Conservation (phyloP, 208 protist genomes). For the Leishmania aethiopica region DNA sequence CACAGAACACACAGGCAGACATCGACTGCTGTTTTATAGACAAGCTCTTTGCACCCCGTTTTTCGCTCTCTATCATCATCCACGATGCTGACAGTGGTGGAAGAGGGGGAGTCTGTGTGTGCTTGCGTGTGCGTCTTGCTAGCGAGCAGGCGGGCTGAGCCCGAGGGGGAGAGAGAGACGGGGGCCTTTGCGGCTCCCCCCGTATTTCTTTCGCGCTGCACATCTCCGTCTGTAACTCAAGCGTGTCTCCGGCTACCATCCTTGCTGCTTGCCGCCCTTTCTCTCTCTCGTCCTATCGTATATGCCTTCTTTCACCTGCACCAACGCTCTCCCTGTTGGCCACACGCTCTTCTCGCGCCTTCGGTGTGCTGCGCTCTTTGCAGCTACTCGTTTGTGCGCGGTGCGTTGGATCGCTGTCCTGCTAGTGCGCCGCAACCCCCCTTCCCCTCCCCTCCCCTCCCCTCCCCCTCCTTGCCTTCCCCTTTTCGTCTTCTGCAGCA, state of each 20-base stretch:
- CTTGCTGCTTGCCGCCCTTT: neutral
- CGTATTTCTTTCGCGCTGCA: neutral
- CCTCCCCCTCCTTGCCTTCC: neutral
- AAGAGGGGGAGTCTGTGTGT: neutral
- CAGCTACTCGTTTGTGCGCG: neutral
- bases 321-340: neutral
- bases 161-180: neutral
- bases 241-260: neutral
- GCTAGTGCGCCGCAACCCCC: neutral
- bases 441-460: no score
- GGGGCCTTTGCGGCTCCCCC: neutral
- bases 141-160: neutral
- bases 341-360: neutral
- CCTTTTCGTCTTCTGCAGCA: neutral
- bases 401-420: neutral
- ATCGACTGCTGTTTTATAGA: neutral
- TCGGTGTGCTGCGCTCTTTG: neutral
- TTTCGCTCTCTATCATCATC: neutral
- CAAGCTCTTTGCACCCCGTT: neutral
- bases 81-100: neutral
- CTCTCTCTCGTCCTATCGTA: neutral
- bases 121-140: neutral
- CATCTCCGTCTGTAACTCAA: neutral
- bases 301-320: neutral
- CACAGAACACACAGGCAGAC: neutral